Conservation (phyloP, 2,329 filamentous ascomycete genomes). For the Daldinia eschscholtzii region DNA sequence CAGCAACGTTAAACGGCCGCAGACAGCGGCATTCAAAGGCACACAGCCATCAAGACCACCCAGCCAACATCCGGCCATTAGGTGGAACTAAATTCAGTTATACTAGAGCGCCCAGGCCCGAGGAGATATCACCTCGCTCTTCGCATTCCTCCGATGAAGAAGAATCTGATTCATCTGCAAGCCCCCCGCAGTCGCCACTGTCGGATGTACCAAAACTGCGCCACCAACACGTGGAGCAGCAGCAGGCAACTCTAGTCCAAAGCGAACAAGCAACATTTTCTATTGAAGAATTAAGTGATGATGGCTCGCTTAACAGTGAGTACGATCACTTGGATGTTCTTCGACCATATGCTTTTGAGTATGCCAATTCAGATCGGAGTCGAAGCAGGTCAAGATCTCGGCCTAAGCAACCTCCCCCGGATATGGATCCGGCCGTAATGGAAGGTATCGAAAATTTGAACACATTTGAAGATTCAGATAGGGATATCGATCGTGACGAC, state of each 20-base stretch:
- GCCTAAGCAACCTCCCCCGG: conserved; percentile 35
- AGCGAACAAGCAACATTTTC: conserved; percentile 44
- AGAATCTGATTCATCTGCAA: conserved; percentile 46
- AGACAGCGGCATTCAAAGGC: conserved; percentile 40
- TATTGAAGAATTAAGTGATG: conserved; percentile 51
- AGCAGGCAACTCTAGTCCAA: conserved; percentile 35
- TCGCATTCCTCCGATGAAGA: conserved; percentile 51
- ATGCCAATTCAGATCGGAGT: conserved; percentile 51
- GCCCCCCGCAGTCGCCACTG: conserved; percentile 47
- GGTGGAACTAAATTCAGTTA: conserved; percentile 52
- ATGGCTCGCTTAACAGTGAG: conserved; percentile 48
- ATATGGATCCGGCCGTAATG: conserved; percentile 50
- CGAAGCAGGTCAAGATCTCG: conserved; percentile 48
- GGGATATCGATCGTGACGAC: conserved; percentile 43
- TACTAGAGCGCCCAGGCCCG: conserved; percentile 46
- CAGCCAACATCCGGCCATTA: conserved; percentile 53
- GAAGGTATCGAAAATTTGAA: conserved; percentile 48
- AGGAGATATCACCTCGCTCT: conserved; percentile 52
- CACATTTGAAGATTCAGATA: conserved; percentile 48
- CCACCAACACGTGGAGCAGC: conserved; percentile 42
- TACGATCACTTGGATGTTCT: conserved; percentile 47
- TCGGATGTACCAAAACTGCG: conserved; percentile 46
- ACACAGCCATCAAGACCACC: conserved; percentile 46
- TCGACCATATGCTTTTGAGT: conserved; percentile 49
- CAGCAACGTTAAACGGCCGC: conserved; percentile 40